Evolutionary conservation across 176 grass and related monocot species (phyloP), one percentile per base, ranked within the genome.

Genomic region (Zoysia japonica): DNA sequence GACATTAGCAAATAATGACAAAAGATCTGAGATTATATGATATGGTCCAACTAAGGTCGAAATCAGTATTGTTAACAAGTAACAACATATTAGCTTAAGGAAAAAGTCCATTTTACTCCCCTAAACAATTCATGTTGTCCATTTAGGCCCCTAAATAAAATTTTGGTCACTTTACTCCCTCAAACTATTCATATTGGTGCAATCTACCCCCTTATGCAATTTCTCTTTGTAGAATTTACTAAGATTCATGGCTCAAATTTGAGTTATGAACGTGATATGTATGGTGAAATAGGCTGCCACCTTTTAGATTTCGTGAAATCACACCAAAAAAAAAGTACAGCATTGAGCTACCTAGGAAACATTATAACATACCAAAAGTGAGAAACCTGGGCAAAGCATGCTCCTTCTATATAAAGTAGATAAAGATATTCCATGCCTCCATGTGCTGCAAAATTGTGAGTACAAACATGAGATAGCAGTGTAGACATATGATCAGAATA

Each of bases 381-480:
- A 92, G 80, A 79, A 98, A 72, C 96, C 92, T 79, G 92, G 96
- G 70, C 90, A 99, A 66, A 99, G 84, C 54, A 82, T 64, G 61
- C 96, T 99, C 82, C 92, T 99, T 72, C 96, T 95, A 65, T 99
- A 99, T 57, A 99, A 81, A 84, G 96, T 99, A 83, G 96, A 99
- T 67, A 99, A 83, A 77, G 96, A 99, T 80, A 99, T 99, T 11
- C 96, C 96, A 91, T 99, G 96, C 86, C 96, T 99, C 92, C 76
- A 91, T 64, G 96, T 99, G 76, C 92, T 99, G 84, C 52, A 95
- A 40, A 80, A 61, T 65, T 19, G 61, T 51, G 71, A 77, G 78
- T 35, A 78, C 68, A 80, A 85, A 36, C 60, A 88, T 85, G 53
- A 78, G 28, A 60, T 46, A 70, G 5, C 54, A 81, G 48, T 45